These are phyloP conservation scores for Torulaspora indica DNA, from an alignment of 805 yeast species.

Conservation along the genomic window DNA sequence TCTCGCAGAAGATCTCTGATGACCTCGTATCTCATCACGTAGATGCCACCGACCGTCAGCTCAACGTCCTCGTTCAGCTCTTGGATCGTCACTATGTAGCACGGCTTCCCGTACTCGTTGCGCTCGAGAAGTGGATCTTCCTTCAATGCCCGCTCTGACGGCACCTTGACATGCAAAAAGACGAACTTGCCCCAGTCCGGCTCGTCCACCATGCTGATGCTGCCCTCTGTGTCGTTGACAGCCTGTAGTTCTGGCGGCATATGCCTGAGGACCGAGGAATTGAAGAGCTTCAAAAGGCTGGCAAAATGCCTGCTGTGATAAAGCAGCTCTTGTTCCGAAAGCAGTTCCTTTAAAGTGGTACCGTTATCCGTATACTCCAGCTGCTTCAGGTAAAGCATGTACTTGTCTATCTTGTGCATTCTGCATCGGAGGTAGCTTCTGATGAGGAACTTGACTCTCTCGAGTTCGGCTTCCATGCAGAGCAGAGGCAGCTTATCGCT, in stretches of 20 bases:
- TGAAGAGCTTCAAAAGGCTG: slow-evolving; percentile 60
- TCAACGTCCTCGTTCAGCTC: slow-evolving; percentile 50
- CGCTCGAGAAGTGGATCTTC: slow-evolving; percentile 38
- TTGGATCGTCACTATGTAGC: slow-evolving; percentile 41
- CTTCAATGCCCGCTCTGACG: slow-evolving; percentile 11
- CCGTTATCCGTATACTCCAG: slow-evolving; percentile 31
- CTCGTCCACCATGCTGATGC: slow-evolving; percentile 66
- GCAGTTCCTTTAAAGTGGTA: slow-evolving; percentile 24
- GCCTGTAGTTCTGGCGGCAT: slow-evolving; percentile 67
- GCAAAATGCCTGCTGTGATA: slow-evolving; percentile 69
- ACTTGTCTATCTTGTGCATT: slow-evolving; percentile 67
- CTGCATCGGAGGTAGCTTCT: slow-evolving; percentile 78
- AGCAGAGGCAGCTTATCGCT: slow-evolving; percentile 62
- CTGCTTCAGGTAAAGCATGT: slow-evolving; percentile 53
- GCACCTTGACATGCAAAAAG: slow-evolving; percentile 44
- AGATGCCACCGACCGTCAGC: slow-evolving; percentile 59
- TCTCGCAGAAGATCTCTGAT: slow-evolving; percentile 40
- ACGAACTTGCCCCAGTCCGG: slow-evolving; percentile 79
- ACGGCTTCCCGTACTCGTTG: slow-evolving; percentile 35
- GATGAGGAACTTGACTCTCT: slow-evolving; percentile 76
- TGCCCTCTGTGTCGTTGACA: slow-evolving; percentile 69
- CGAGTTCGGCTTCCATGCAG: slow-evolving; percentile 87
- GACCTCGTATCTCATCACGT: slow-evolving; percentile 64
- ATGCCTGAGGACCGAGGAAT: slow-evolving; percentile 56
- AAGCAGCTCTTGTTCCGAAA: slow-evolving; percentile 56